Conservation (phyloP, 257 asterid genomes). For the Nicotiana benthamiana region DNA sequence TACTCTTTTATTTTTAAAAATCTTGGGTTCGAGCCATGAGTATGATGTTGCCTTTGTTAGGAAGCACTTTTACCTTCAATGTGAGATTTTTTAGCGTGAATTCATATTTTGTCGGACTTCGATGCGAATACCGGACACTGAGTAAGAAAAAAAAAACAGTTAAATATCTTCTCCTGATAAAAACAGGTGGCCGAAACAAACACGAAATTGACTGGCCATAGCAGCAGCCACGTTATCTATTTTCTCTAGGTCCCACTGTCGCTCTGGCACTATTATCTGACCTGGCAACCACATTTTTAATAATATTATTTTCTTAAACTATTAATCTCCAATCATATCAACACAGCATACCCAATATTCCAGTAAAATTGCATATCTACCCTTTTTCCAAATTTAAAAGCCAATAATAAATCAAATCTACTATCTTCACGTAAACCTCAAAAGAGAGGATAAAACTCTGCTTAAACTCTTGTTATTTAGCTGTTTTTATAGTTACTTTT, state of each 20-base stretch:
- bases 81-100: too few species aligned
- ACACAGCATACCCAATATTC: background rate
- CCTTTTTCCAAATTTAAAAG: background rate
- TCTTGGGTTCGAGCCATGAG: too few species aligned
- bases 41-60: too few species aligned
- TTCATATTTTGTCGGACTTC: too few species aligned
- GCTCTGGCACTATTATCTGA: slow-evolving; percentile 9
- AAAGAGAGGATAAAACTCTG: background rate
- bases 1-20: too few species aligned
- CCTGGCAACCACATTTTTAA: slow-evolving; percentile 2
- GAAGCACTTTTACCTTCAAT: too few species aligned
- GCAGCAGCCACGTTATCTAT: background rate
- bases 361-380: background rate
- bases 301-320: background rate
- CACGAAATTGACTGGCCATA: slow-evolving; percentile 3
- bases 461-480: background rate
- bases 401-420: background rate
- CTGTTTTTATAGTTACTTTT: background rate
- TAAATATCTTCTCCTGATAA: too few species aligned
- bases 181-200: background rate
- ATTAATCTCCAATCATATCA: background rate
- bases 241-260: background rate
- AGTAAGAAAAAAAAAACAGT: too few species aligned
- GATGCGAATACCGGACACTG: too few species aligned
- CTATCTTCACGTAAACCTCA: background rate